Evolutionary conservation across 2,329 filamentous ascomycete genomes (phyloP).

Genomic region (Sordariomycetes sp.): DNA sequence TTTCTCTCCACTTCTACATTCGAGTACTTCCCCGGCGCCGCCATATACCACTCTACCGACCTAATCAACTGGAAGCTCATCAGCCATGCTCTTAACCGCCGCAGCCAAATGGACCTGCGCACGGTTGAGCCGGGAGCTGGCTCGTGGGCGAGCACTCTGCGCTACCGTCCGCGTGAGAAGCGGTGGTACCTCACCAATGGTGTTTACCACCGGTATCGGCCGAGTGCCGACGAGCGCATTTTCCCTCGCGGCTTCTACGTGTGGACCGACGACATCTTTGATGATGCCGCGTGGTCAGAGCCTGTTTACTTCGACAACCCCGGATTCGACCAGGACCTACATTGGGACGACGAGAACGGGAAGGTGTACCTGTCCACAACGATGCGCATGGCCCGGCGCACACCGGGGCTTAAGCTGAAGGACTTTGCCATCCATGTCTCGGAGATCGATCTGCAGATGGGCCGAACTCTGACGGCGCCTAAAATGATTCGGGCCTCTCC

Average conservation of each 20-base stretch:
- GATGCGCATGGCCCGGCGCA: background rate
- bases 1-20: background rate
- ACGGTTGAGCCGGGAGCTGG: background rate
- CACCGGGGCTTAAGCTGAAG: background rate
- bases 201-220: background rate
- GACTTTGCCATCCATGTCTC: background rate
- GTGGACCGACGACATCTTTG: background rate
- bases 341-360: background rate
- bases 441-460: background rate
- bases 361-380: background rate
- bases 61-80: background rate
- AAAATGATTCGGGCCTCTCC: background rate
- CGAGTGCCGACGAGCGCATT: background rate
- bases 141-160: background rate
- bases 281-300: background rate
- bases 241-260: background rate
- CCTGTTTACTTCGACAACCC: background rate
- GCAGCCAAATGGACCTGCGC: background rate
- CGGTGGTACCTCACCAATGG: background rate
- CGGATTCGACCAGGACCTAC: background rate
- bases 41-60: background rate
- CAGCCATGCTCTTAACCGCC: background rate
- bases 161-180: background rate
- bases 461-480: background rate
- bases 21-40: background rate